phyloP scores from a whole-genome alignment of 2,329 filamentous ascomycete genomes.

The Mariannaea elegans region DNA sequence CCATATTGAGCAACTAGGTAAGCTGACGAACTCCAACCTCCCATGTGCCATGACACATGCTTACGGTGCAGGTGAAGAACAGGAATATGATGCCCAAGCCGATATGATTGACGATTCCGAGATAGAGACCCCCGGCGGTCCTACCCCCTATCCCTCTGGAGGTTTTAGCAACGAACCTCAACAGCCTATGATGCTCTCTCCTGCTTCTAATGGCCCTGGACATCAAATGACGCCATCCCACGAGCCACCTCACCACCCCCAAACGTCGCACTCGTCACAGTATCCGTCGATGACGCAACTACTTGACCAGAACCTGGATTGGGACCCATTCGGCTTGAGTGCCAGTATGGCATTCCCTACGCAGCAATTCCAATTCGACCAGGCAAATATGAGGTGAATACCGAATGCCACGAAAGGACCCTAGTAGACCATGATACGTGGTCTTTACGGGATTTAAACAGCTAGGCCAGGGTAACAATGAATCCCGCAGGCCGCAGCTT shows the following conservation, averaged over 20 bases:
- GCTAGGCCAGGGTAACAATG: not conserved
- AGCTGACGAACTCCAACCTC: slow-evolving; percentile 63
- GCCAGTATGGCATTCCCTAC: slow-evolving; percentile 96
- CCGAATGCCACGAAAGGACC: not conserved
- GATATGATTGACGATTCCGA: slow-evolving; percentile 89
- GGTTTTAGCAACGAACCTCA: slow-evolving; percentile 59
- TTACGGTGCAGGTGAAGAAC: slow-evolving; percentile 80
- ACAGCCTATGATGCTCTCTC: slow-evolving; percentile 54
- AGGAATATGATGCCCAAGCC: slow-evolving; percentile 92
- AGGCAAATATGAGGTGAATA: slow-evolving; percentile 60
- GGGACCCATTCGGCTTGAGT: slow-evolving; percentile 91
- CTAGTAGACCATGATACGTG: too few relatives aligned
- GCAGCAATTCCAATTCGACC: slow-evolving; percentile 80
- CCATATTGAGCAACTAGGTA: slow-evolving; percentile 95
- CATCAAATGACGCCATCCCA: slow-evolving; percentile 49
- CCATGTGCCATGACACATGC: slow-evolving; percentile 65
- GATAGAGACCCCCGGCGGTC: slow-evolving; percentile 71
- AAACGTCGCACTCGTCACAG: slow-evolving; percentile 42
- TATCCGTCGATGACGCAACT: slow-evolving; percentile 73
- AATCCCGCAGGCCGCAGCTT: not conserved
- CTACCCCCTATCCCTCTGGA: slow-evolving; percentile 68
- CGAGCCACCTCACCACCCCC: slow-evolving; percentile 45
- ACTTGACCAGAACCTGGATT: slow-evolving; percentile 84
- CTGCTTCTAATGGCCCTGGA: slow-evolving; percentile 49
- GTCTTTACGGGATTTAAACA: too few relatives aligned